Evolutionary conservation across 306 rosid genomes (phyloP).

Genomic region (Albizia julibrissin): DNA sequence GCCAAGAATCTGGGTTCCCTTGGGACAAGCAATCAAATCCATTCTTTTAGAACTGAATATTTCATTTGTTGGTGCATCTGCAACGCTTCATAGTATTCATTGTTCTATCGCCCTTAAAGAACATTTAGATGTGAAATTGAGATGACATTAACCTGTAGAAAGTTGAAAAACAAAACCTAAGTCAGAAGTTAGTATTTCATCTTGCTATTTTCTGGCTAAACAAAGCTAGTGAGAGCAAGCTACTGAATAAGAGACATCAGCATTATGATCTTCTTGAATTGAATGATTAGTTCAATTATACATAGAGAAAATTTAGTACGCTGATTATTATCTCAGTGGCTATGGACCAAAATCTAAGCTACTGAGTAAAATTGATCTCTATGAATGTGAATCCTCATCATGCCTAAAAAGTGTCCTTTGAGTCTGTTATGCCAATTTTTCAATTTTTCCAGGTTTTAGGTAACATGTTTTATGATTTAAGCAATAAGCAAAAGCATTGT

Average conservation of each 20-base stretch:
- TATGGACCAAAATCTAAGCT: too few relatives aligned
- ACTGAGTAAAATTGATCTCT: slow-evolving; percentile 68
- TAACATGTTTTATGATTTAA: slow-evolving; percentile 65
- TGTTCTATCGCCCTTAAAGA: too few relatives aligned
- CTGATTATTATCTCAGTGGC: too few relatives aligned
- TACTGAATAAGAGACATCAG: background rate
- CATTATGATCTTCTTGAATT: background rate
- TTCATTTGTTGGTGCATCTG: too few relatives aligned
- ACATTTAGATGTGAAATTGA: too few relatives aligned
- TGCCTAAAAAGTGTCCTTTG: too few relatives aligned
- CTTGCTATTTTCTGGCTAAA: background rate
- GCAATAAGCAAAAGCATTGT: slow-evolving; percentile 75
- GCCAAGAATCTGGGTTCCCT: too few relatives aligned
- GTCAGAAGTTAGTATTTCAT: slow-evolving; percentile 16
- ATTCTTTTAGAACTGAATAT: too few relatives aligned
- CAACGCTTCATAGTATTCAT: too few relatives aligned
- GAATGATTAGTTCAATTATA: background rate
- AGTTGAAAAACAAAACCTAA: background rate
- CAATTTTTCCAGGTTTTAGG: too few relatives aligned
- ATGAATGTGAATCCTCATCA: slow-evolving; percentile 65
- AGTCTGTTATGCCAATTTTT: too few relatives aligned
- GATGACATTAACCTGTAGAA: slow-evolving; percentile 35
- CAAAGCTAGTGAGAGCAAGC: background rate
- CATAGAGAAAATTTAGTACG: background rate
- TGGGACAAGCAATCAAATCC: too few relatives aligned